Conservation (phyloP, 352 stramenopile genomes). For the Phytophthora sojae region DNA sequence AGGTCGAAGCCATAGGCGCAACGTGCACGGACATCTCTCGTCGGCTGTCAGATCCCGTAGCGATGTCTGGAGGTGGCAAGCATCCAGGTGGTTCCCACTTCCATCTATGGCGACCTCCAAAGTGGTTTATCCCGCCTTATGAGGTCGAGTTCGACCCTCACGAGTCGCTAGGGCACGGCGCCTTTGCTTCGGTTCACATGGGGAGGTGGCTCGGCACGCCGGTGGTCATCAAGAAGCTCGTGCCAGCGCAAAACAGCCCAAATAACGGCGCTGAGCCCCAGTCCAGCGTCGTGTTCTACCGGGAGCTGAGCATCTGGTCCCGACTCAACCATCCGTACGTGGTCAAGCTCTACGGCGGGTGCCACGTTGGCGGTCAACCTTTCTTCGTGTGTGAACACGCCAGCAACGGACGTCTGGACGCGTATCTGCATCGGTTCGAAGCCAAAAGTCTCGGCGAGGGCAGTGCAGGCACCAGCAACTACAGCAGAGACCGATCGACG, state of each 20-base stretch:
- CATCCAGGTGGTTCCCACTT: not conserved
- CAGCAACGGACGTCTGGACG: slow-evolving; percentile 31
- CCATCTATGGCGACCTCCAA: slow-evolving; percentile 30
- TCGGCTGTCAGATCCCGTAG: slow-evolving; percentile 16
- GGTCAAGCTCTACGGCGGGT: slow-evolving; percentile 44
- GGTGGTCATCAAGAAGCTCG: slow-evolving; percentile 47
- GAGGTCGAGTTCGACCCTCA: slow-evolving; percentile 41
- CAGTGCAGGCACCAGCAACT: not conserved
- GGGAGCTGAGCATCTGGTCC: slow-evolving; percentile 43
- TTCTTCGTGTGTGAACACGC: slow-evolving; percentile 49
- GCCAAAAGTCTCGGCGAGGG: not conserved
- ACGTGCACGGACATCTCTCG: slow-evolving; percentile 29
- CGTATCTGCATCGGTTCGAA: slow-evolving; percentile 34
- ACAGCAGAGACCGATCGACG: slow-evolving; percentile 5
- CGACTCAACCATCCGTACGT: slow-evolving; percentile 42
- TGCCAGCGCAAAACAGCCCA: slow-evolving; percentile 7
- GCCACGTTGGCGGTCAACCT: slow-evolving; percentile 40
- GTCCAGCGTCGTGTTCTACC: slow-evolving; percentile 37
- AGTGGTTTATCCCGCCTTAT: slow-evolving; percentile 48
- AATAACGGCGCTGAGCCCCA: slow-evolving; percentile 1
- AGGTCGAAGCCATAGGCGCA: slow-evolving; percentile 30
- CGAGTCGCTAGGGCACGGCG: slow-evolving; percentile 34
- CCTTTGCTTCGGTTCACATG: slow-evolving; percentile 44
- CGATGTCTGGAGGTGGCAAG: not conserved
- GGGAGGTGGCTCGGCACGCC: slow-evolving; percentile 42